Evolutionary conservation across 805 yeast genomes (phyloP), one percentile per base, ranked within the genome.

Genomic region (Pichia scutulata): DNA sequence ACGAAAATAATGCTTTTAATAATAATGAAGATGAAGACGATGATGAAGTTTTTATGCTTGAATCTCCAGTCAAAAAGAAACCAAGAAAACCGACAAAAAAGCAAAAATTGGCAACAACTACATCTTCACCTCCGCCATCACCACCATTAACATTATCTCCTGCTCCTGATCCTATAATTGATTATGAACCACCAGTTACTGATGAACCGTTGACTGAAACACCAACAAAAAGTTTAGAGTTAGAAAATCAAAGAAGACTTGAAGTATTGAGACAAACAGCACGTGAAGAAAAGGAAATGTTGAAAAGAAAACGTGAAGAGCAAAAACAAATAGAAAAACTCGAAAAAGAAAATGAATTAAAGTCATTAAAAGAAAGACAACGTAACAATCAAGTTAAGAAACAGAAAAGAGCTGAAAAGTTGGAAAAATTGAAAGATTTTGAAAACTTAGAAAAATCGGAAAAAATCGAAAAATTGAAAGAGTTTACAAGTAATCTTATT

Each of bases 161-260:
- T 5, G 7, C n/a, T 4, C 18, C 36, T 30, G 18, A 13, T 30
- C 36, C 2, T 30, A 16, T 30, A 16, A 3, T 4, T 30, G 36
- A 30, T 30, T 16, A 30, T 14, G 36, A 30, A 16, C 36, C 36
- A 16, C 36, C 36, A 4, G 18, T 30, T 3, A 25, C 9, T 25
- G n/a, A 25, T 25, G 30, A 12, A 28, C 14, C 14, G 10, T 10
- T 10, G 10, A 13, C 10, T 3, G 30, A 28, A 3, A 9, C 30
- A 30, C 36, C 36, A 13, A 13, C n/a, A 12, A 30, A 30, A 30
- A 30, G 7, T 10, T 3, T 30, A 30, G 37, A 33, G 7, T 16
- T 33, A 14, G 61, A 59, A 43, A 51, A 60, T 61, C 55, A 57
- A 62, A 43, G 56, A 61, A 52, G 60, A 57, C 52, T 55, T 58